A percentile compares a stretch with the other conserved stretches of the same genome.
These are phyloP conservation scores for Hanseniaspora lachancei DNA, from an alignment of 805 yeast genomes.

Conservation along the genomic window DNA sequence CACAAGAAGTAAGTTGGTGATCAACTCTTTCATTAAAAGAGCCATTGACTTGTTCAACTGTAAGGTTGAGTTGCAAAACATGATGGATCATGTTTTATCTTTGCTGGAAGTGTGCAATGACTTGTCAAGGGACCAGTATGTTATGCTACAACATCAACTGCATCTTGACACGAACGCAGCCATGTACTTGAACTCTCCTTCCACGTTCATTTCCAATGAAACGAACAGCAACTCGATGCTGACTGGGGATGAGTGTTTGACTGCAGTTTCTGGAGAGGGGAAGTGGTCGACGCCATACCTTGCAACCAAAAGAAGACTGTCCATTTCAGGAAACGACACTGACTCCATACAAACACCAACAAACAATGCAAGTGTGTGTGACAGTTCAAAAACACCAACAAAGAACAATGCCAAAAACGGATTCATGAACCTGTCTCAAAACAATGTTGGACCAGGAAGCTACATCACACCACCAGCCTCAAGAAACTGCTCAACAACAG, in stretches of 20 bases:
- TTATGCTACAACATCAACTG: neutral
- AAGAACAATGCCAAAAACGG: neutral
- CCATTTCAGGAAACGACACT: slow-evolving; percentile 1
- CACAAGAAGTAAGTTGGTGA: slow-evolving; percentile 11
- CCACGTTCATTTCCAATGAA: neutral
- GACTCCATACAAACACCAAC: slow-evolving; percentile 8
- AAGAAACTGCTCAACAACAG: slow-evolving; percentile 9
- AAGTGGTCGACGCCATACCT: slow-evolving; percentile 11
- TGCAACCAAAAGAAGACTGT: slow-evolving; percentile 10
- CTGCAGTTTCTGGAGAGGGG: neutral
- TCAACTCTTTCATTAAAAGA: slow-evolving; percentile 11
- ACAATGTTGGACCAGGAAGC: slow-evolving; percentile 7
- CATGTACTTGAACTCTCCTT: slow-evolving; percentile 8
- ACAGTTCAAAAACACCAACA: neutral
- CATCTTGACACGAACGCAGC: neutral
- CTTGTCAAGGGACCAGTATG: slow-evolving; percentile 7
- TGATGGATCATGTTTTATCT: slow-evolving; percentile 7
- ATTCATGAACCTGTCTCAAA: neutral
- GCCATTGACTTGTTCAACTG: slow-evolving; percentile 11
- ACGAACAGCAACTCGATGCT: neutral
- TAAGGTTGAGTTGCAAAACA: slow-evolving; percentile 9
- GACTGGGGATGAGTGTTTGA: neutral
- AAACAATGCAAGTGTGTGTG: neutral
- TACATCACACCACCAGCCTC: slow-evolving; percentile 12
- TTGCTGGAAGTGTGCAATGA: slow-evolving; percentile 1